Evolutionary conservation across 2,329 filamentous ascomycete species (phyloP), one percentile per base, ranked within the genome.

Genomic region (Fulvia fulva): DNA sequence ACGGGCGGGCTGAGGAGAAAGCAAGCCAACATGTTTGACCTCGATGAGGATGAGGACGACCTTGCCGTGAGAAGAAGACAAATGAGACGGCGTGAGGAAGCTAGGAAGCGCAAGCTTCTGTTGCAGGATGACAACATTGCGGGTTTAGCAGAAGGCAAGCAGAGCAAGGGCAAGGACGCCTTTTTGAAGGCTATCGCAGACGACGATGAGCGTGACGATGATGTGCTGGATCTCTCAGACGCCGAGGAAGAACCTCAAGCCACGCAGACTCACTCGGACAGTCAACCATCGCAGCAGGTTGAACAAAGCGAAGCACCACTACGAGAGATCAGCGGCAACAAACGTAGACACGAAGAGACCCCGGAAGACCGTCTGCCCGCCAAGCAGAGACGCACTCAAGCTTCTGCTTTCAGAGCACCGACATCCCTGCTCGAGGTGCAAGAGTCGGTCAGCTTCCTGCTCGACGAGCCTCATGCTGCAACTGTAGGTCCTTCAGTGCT

Each of bases 101-200:
- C 89, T 34, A 90, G 90, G 76, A 95, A 96, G 88, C 88, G 91
- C 57, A 91, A 91, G 72, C 89, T 92, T 6, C 81, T 99, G 8
- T 83, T 96, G 49, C 82, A 89, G 23, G 92, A 97, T 68, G 92
- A 96, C 73, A 90, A 91, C 37, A 85, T 99, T 66, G 90, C 89
- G 70, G 92, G 93, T 74, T 90, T 97, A 62, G 71, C 70, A 63
- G 65, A 71, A 50, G 71, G 71, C 11, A 72, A 67, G 60, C 63
- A 63, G 22, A 75, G 91, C 90, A 32, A 93, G 51, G 70, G 69
- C 71, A 93, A 91, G 71, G 83, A 88, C 61, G 94, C 94, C 0
- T 99, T 99, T 77, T 81, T 99, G 66, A 87, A 86, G 63, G 91
- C 91, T 6, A 89, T 99, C 53, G 91, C 96, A 70, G 84, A 84